Percentiles rank a stretch among this genome's conserved stretches.
phyloP scores from a whole-genome alignment of 1,284 basidiomycete genomes.

The Trametes versicolor region DNA sequence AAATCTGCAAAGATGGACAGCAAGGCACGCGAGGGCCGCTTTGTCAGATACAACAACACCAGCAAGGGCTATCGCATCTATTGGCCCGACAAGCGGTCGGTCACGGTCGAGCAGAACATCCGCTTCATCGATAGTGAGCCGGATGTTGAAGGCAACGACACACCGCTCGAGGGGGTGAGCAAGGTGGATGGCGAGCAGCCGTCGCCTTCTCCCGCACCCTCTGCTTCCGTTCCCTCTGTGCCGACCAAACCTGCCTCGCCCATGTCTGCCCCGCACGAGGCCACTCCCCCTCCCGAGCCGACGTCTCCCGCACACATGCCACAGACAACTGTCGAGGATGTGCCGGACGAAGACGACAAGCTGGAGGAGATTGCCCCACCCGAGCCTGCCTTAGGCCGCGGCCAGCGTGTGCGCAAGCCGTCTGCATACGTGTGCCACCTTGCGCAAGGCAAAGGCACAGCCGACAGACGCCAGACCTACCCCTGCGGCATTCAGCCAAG shows the following conservation, averaged over 20 bases:
- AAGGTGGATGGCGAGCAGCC: too few relatives aligned
- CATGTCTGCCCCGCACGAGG: too few relatives aligned
- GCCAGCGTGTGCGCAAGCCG: slow-evolving; percentile 4
- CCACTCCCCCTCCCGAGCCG: too few relatives aligned
- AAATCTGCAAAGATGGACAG: slow-evolving; percentile 6
- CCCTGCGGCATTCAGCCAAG: too few relatives aligned
- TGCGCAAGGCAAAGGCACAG: slow-evolving; percentile 8
- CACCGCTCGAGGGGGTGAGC: too few relatives aligned
- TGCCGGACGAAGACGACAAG: not conserved
- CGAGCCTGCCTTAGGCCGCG: slow-evolving; percentile 2
- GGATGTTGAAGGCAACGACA: too few relatives aligned
- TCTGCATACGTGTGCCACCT: slow-evolving; percentile 12
- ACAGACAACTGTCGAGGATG: not conserved
- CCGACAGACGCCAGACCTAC: not conserved
- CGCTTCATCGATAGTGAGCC: slow-evolving; percentile 14
- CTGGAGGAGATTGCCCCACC: not conserved
- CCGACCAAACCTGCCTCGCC: too few relatives aligned
- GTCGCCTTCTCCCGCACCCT: too few relatives aligned
- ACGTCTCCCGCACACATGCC: not conserved
- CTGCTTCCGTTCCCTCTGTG: too few relatives aligned
- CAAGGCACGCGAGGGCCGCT: slow-evolving; percentile 36
- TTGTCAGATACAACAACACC: slow-evolving; percentile 43
- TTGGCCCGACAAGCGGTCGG: slow-evolving; percentile 41
- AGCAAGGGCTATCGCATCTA: slow-evolving; percentile 47
- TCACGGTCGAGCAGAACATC: slow-evolving; percentile 48